Percentiles rank a stretch among this genome's conserved stretches.
Conservation (phyloP, 2,329 filamentous ascomycete genomes). For the Bipolaris cookei region DNA sequence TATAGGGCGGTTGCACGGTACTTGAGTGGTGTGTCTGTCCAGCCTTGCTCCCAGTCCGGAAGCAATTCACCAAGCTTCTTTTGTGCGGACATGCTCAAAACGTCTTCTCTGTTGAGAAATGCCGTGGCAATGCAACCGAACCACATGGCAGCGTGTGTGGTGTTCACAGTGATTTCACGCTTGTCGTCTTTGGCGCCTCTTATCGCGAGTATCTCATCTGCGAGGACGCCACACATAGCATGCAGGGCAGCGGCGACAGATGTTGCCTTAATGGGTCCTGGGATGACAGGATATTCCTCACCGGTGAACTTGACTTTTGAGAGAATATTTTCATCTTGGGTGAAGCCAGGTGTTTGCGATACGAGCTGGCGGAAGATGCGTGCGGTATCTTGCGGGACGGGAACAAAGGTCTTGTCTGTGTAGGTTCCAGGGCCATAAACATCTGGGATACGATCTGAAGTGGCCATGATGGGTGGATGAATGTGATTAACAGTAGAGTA, state of each 20-base stretch:
- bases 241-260: conserved; percentile 53
- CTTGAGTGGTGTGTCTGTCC: conserved; percentile 1
- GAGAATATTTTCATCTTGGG: conserved; percentile 41
- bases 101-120: not conserved
- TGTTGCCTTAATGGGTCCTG: conserved; percentile 55
- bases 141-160: conserved; percentile 1
- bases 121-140: conserved; percentile 31
- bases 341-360: conserved; percentile 53
- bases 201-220: conserved; percentile 44
- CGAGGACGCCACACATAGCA: conserved; percentile 54
- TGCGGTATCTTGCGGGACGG: conserved; percentile 41
- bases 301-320: conserved; percentile 51
- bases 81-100: not conserved
- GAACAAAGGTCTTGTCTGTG: conserved; percentile 47
- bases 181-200: conserved; percentile 1
- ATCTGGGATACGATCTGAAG: not conserved
- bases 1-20: conserved; percentile 46
- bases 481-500: not conserved
- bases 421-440: conserved; percentile 52
- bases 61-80: not conserved
- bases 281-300: conserved; percentile 50
- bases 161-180: not conserved
- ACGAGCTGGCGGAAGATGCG: conserved; percentile 1
- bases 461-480: not conserved
- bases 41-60: not conserved